A percentile compares a stretch with the other conserved stretches of the same genome.
These are phyloP conservation scores for Ziziphus jujuba DNA, from an alignment of 306 rosid species.

Conservation along the genomic window DNA sequence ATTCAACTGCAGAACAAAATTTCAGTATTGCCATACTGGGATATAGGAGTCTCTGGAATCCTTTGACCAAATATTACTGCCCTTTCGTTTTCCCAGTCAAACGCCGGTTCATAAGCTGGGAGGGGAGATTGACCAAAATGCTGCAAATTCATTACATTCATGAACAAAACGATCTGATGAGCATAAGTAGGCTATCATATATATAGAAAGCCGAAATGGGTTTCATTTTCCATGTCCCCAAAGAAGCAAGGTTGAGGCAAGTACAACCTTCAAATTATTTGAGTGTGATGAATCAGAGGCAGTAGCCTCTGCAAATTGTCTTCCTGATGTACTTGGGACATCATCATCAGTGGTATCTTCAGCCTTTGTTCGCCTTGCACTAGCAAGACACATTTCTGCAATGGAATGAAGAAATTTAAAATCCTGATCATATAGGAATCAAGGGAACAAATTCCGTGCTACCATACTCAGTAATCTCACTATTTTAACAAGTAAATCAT, in stretches of 20 bases:
- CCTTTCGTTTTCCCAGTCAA: slow-evolving; percentile 99
- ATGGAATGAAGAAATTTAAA: slow-evolving; percentile 15
- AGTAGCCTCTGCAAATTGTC: slow-evolving; percentile 68
- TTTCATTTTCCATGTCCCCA: neutral
- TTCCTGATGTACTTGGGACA: slow-evolving; percentile 91
- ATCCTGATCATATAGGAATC: neutral
- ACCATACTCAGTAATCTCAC: neutral
- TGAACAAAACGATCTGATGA: neutral
- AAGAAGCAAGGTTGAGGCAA: slow-evolving; percentile 12
- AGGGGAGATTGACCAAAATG: slow-evolving; percentile 88
- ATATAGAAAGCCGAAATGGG: neutral
- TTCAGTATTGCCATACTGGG: slow-evolving; percentile 58
- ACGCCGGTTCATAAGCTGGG: slow-evolving; percentile 96
- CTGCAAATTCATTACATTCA: slow-evolving; percentile 40
- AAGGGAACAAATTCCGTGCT: neutral
- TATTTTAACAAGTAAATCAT: neutral
- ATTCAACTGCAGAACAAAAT: slow-evolving; percentile 13
- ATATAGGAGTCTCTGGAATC: slow-evolving; percentile 79
- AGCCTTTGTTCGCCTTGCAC: slow-evolving; percentile 71
- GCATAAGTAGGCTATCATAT: neutral
- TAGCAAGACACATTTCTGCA: slow-evolving; percentile 86
- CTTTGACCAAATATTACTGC: slow-evolving; percentile 95
- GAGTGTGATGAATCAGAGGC: slow-evolving; percentile 46
- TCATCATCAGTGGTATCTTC: slow-evolving; percentile 90
- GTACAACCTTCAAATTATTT: slow-evolving; percentile 63